Percentiles rank a stretch among this genome's conserved stretches.
Evolutionary conservation across 2,329 filamentous ascomycete species (phyloP).

Genomic region (Xylariomycetidae sp.): DNA sequence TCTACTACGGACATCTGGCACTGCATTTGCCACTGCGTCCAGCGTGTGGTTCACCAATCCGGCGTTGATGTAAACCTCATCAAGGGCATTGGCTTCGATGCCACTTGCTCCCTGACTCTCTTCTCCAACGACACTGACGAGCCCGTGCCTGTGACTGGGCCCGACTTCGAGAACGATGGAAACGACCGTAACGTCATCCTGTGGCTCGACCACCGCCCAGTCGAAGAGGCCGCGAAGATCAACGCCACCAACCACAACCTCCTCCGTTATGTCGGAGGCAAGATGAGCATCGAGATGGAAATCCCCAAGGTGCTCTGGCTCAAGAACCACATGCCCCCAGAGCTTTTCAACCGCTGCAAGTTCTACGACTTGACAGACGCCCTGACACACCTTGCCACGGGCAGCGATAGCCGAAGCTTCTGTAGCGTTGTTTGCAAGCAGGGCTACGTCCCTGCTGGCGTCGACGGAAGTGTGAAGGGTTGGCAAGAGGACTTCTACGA

Average conservation of each 20-base stretch:
- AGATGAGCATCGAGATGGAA: constrained; percentile 99
- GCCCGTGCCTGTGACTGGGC: constrained; percentile 83
- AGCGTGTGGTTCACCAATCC: constrained; percentile 74
- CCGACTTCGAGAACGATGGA: constrained; percentile 71
- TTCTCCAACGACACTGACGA: constrained; percentile 86
- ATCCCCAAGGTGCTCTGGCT: constrained; percentile 98
- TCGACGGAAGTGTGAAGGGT: constrained; percentile 93
- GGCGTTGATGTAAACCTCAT: constrained; percentile 70
- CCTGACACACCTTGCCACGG: constrained; percentile 88
- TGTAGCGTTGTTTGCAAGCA: constrained; percentile 98
- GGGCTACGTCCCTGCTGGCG: constrained; percentile 91
- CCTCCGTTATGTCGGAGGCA: constrained; percentile 91
- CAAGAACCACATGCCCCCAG: constrained; percentile 94
- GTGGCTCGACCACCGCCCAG: constrained; percentile 93
- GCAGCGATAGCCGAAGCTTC: constrained; percentile 85
- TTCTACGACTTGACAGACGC: constrained; percentile 95
- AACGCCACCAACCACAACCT: constrained; percentile 90
- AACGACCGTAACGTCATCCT: constrained; percentile 93
- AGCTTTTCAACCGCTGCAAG: constrained; percentile 87
- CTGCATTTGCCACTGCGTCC: constrained; percentile 85
- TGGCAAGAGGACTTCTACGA: constrained; percentile 95
- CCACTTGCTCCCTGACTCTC: constrained; percentile 94
- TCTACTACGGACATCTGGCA: constrained; percentile 96
- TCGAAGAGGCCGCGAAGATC: constrained; percentile 86
- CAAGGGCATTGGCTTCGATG: constrained; percentile 92